Evolutionary conservation across 495 filamentous ascomycete genomes (phyloP), one percentile per base, ranked within the genome.

Genomic region (Podospora bellae-mahoneyi): DNA sequence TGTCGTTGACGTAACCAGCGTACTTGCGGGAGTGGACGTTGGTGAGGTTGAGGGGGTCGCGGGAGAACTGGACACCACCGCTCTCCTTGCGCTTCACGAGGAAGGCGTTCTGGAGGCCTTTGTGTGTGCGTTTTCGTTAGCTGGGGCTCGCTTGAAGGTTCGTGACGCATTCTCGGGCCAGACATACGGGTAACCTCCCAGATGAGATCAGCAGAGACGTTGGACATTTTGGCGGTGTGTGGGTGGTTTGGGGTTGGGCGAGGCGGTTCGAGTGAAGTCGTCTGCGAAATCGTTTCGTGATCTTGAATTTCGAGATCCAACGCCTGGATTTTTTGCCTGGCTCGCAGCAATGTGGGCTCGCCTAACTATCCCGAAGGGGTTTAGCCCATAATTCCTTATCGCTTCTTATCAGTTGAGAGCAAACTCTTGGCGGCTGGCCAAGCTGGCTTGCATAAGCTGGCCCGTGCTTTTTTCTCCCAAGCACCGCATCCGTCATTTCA

Each of bases 11-110:
- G 78, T 90, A 93, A 70, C 95, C 95, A 69, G 92, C 90, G 81
- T 96, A 88, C 92, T 96, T 99, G 85, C 92, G 91, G 62, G 86
- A 88, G 81, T 97, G 90, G 80, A 90, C 84, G 88, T 97, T 98
- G 75, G 82, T 83, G 75, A 97, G 79, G 84, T 98, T 99, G 71
- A 97, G 81, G 71, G 92, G 91, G 78, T 99, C 96, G 62, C 90
- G 90, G 69, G 95, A 98, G 87, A 99, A 94, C 81, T 89, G 91
- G 72, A 89, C 83, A 75, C 90, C 89, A 73, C 91, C 92, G 70
- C 83, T 84, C 67, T 79, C 76, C 79, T 88, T 92, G 80, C 93
- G 88, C 89, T 97, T 96, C 73, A 94, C 91, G 79, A 97, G 88
- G 86, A 84, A 95, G 77, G 91, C 78, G 82, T 93, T 96, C 80